Percentiles rank a stretch among this genome's conserved stretches.
These are phyloP conservation scores for Trametes polyzona DNA, from an alignment of 1,284 basidiomycete genomes.

Conservation along the genomic window DNA sequence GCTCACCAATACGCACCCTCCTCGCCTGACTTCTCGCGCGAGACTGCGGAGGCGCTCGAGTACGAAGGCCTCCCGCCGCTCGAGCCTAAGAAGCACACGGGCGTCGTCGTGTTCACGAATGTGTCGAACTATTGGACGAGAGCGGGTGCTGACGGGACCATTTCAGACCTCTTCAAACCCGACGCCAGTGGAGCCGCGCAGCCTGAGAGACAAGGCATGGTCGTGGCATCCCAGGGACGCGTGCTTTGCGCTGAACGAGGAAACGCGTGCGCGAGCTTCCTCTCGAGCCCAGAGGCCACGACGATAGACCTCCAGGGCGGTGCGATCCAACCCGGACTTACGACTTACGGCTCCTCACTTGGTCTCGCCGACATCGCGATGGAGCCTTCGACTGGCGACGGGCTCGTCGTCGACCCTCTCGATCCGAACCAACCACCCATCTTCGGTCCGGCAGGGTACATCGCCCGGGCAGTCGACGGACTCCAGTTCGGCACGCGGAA, in stretches of 20 bases:
- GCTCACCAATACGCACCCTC: slow-evolving; percentile 54
- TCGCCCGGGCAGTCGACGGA: slow-evolving; percentile 75
- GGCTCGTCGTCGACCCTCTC: slow-evolving; percentile 53
- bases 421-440: slow-evolving; percentile 47
- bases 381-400: slow-evolving; percentile 52
- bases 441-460: slow-evolving; percentile 52
- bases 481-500: slow-evolving; percentile 74
- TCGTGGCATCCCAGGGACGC: slow-evolving; percentile 47
- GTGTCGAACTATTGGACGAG: slow-evolving; percentile 50
- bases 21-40: slow-evolving; percentile 66
- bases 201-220: slow-evolving; percentile 28
- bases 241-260: slow-evolving; percentile 46
- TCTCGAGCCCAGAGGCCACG: slow-evolving; percentile 36
- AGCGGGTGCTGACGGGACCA: background rate
- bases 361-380: slow-evolving; percentile 43
- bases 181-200: background rate
- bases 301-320: slow-evolving; percentile 42
- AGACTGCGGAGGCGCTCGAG: slow-evolving; percentile 54
- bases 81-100: slow-evolving; percentile 39
- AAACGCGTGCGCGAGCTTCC: slow-evolving; percentile 14
- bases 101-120: slow-evolving; percentile 59
- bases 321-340: slow-evolving; percentile 47
- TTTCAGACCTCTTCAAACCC: slow-evolving; percentile 26
- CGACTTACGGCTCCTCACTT: slow-evolving; percentile 40
- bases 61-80: slow-evolving; percentile 73